These are phyloP conservation scores for Perkinsus marinus DNA, from an alignment of 169 alveolate species.

Conservation along the genomic window DNA sequence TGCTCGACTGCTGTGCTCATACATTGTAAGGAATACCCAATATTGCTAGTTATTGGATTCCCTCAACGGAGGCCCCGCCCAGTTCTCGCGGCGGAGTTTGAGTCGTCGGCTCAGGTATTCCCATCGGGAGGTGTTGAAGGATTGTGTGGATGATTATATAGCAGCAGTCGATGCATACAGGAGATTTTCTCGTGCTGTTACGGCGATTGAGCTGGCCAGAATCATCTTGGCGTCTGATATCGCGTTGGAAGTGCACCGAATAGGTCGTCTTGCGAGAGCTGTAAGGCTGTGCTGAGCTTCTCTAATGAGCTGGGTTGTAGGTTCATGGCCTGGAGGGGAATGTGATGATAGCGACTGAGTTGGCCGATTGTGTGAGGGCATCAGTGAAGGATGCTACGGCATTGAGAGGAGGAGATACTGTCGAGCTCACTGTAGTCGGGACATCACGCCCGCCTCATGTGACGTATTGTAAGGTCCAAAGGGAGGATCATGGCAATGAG, in stretches of 20 bases:
- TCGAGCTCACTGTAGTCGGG: too few species aligned
- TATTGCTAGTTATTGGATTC: background rate
- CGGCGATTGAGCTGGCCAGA: background rate
- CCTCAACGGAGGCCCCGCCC: too few species aligned
- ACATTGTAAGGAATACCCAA: background rate
- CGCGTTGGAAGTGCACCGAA: background rate
- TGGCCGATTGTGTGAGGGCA: too few species aligned
- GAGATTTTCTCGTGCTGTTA: background rate
- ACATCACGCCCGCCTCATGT: background rate
- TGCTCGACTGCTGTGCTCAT: background rate
- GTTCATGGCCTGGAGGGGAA: too few species aligned
- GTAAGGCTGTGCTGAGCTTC: background rate
- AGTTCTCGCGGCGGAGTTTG: too few species aligned
- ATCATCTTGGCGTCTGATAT: background rate
- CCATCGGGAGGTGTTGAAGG: background rate
- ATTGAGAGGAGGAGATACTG: too few species aligned
- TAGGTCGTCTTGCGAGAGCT: background rate
- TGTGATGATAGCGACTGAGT: too few species aligned
- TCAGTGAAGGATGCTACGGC: too few species aligned
- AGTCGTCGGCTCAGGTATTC: background rate
- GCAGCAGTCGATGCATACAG: background rate
- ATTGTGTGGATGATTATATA: background rate
- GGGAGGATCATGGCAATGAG: background rate
- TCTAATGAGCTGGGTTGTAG: too few species aligned
- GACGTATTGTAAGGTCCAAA: background rate